Evolutionary conservation across 306 rosid species (phyloP), one percentile per base, ranked within the genome.

Genomic region (Mimosa bimucronata): DNA sequence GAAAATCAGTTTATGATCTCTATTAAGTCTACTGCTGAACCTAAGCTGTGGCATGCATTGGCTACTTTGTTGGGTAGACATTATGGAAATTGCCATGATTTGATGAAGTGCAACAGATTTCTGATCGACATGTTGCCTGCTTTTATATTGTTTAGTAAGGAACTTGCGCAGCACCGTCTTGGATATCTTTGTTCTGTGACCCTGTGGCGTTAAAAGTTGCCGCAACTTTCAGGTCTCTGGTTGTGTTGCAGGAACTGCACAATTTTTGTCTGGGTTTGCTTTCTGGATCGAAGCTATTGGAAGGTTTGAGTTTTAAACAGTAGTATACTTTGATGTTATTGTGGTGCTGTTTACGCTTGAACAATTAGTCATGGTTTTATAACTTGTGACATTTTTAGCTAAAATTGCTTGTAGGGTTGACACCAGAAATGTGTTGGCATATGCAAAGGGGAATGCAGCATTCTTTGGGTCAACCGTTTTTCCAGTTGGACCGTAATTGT

Each of bases 221-320:
- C 18, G 34, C 53, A 71, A 71, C 42, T 71, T n/a, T 26, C 9
- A 29, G 41, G 14, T 46, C 60, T 71, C 61, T 29, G 25, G 61
- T 29, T 18, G 55, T 28, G 62, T 7, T 46, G 61, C 58, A 71
- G 14, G 3, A 41, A 25, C 26, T 69, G 16, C 50, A 34, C 18
- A 1, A n/a, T 14, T 9, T 45, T 2, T 34, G 38, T 34, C 38
- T 5, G 60, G 29, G 58, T 26, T 71, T 26, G 40, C 40, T 9
- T 44, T 71, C 60, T 0, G 23, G 61, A 71, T 34, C 8, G 4
- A 46, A 15, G 60, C 10, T 16, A 7, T 71, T 1, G 75, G 60
- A 46, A 46, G 76, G 76, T 48, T 71, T 26, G 58, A 19, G 74
- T 42, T 42, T 15, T 19, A 23, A 46, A 46, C 61, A 71, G 61